Conservation (phyloP, 257 asterid species). For the Thymus mandschuricus region DNA sequence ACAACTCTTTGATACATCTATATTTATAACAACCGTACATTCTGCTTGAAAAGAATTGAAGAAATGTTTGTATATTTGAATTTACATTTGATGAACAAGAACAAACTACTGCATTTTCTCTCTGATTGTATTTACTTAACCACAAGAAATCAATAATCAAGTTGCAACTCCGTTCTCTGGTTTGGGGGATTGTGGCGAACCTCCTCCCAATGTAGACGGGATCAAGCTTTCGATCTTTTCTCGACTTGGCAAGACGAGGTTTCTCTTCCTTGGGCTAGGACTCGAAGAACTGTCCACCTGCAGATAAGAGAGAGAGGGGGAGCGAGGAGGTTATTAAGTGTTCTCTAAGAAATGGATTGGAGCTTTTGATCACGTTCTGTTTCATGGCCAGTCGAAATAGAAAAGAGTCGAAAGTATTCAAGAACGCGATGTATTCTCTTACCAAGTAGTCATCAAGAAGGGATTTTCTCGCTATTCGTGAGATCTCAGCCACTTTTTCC, state of each 20-base stretch:
- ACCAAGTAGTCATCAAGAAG: constrained; percentile 58
- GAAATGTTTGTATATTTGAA: background rate
- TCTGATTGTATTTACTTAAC: background rate
- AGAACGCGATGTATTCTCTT: constrained; percentile 7
- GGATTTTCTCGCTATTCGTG: constrained; percentile 43
- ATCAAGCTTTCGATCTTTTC: constrained; percentile 44
- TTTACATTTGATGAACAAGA: constrained; percentile 6
- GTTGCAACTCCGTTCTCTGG: constrained; percentile 25
- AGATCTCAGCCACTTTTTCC: constrained; percentile 41
- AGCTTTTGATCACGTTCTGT: background rate
- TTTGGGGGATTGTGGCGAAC: constrained; percentile 32
- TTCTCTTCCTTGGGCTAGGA: constrained; percentile 37
- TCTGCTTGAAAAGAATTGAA: background rate
- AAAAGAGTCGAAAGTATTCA: background rate
- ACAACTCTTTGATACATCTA: too few relatives aligned
- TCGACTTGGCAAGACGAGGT: constrained; percentile 39
- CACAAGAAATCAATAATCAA: background rate
- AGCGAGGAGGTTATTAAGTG: background rate
- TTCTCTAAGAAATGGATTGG: background rate
- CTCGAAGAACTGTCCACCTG: constrained; percentile 47
- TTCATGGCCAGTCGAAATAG: background rate
- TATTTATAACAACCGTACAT: too few relatives aligned
- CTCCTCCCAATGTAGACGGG: constrained; percentile 33
- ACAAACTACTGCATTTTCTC: background rate
- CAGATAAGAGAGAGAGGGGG: background rate